Base-by-base conservation (phyloP, 2,329 filamentous ascomycete species). In the Diaporthe vaccinii region DNA sequence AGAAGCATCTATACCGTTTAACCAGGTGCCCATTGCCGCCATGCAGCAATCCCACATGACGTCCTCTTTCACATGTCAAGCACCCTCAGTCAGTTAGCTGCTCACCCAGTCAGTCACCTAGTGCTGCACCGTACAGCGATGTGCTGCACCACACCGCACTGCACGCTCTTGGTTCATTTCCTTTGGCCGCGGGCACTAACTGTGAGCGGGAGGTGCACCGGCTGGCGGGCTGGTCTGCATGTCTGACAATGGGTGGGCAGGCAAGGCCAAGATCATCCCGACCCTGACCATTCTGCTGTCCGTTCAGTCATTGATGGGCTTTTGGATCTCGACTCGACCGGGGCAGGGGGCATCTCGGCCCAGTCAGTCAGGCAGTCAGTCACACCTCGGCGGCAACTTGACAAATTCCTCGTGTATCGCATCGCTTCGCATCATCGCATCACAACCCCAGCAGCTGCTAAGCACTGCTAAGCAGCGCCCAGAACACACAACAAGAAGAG, bases 11-110 rank as follows among this genome's bases (percentile, higher is more conserved):
- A 4, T 67, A 17, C 28, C 15, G 61, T 22, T 20, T 53, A 39
- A 4, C 22, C 4, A 20, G n/a, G 25, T 41, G n/a, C 7, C 22
- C 34, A 7, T 8, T 28, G n/a, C 44, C 31, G 65, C 46, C 65
- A 68, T 68, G 65, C 65, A 69, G 31, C 41, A 69, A 55, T 69
- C 49, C 65, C 46, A 25, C 49, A 69, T 69, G 65, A 69, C 65
- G 65, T 55, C 39, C 39, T 36, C 65, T 69, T 69, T 69, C 65
- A 69, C 65, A 69, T 69, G 65, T 69, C 65, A 69, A 12, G 46
- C 65, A n/a, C 41, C 17, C 59, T 22, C 36, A 28, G 59, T 28
- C 65, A 53, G 62, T 36, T 41, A 67, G 22, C 34, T 28, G 12
- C n/a, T 15, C 51, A 55, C 51, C 22, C 39, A 65, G 22, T 39